phyloP scores from a whole-genome alignment of 768 basidiomycete genomes.

The Boletus reticulatus region DNA sequence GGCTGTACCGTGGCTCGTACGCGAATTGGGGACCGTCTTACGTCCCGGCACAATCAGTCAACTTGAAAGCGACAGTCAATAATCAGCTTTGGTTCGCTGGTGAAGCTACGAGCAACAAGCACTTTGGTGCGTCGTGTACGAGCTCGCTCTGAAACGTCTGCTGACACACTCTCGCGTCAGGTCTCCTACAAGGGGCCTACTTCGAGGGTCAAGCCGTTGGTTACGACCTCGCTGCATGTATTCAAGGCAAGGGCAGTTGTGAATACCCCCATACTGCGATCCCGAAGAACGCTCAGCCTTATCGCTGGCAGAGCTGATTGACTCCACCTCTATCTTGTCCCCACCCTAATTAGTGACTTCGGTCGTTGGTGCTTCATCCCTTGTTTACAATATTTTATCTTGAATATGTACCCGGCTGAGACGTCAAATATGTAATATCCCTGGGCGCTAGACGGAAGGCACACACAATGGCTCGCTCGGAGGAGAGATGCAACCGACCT shows the following conservation, averaged over 20 bases:
- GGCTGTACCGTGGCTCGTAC: conserved; percentile 46
- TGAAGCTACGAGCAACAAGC: conserved; percentile 55
- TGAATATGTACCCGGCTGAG: no score
- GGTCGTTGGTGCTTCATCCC: no score
- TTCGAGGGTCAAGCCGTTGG: conserved; percentile 49
- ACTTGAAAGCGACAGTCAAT: conserved; percentile 54
- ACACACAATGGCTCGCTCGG: no score
- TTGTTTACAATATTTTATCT: no score
- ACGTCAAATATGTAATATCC: no score
- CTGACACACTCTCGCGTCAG: conserved; percentile 25
- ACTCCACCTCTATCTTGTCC: neutral
- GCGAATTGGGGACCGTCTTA: conserved; percentile 71
- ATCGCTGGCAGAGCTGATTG: conserved; percentile 18
- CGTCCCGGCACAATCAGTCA: conserved; percentile 47
- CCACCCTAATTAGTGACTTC: no score
- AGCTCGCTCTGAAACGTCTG: neutral
- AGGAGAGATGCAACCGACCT: no score
- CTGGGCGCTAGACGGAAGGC: no score
- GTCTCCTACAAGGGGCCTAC: conserved; percentile 59
- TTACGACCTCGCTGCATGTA: conserved; percentile 40
- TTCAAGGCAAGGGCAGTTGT: conserved; percentile 29
- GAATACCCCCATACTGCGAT: conserved; percentile 25
- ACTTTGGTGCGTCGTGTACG: conserved; percentile 47
- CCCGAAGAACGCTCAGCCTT: conserved; percentile 35
- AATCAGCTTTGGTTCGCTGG: conserved; percentile 59